Percentiles rank a stretch among this genome's conserved stretches.
These are phyloP conservation scores for Boletus patriciae DNA, from an alignment of 768 basidiomycete genomes.

Conservation along the genomic window DNA sequence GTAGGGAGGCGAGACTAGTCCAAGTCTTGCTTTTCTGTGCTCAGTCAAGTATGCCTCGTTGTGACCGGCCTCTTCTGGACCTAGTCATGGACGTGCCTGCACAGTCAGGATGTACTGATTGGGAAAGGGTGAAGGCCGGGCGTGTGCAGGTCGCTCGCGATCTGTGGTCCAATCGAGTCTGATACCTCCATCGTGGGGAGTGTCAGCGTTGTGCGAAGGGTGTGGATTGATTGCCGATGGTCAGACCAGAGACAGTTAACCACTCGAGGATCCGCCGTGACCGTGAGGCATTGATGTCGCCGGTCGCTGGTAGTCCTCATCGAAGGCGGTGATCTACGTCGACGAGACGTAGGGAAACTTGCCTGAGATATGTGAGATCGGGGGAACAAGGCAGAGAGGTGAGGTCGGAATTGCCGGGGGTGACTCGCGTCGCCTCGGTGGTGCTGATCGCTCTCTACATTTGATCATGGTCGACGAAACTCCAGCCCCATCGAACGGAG, in stretches of 20 bases:
- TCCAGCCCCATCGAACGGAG: no score
- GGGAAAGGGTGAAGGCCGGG: neutral
- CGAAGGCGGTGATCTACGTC: neutral
- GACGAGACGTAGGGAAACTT: neutral
- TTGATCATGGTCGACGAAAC: no score
- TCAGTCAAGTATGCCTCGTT: no score
- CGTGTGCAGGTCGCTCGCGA: neutral
- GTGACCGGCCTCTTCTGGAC: no score
- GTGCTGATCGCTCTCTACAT: no score
- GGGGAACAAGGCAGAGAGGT: neutral
- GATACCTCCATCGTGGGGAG: neutral
- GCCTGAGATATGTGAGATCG: conserved; percentile 3
- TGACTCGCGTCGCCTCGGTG: no score
- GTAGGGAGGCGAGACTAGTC: no score
- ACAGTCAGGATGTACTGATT: conserved; percentile 3
- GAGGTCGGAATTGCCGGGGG: no score
- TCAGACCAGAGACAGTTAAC: conserved; percentile 1
- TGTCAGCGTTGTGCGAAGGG: neutral
- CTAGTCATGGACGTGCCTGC: no score
- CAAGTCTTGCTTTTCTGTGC: no score
- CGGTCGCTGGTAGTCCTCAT: conserved; percentile 4
- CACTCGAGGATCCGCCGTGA: conserved; percentile 23
- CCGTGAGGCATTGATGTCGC: neutral
- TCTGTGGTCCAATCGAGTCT: neutral
- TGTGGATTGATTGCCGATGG: conserved; percentile 10